These are phyloP conservation scores for Rhododendron vialii DNA, from an alignment of 148 eudicot species.

Conservation along the genomic window DNA sequence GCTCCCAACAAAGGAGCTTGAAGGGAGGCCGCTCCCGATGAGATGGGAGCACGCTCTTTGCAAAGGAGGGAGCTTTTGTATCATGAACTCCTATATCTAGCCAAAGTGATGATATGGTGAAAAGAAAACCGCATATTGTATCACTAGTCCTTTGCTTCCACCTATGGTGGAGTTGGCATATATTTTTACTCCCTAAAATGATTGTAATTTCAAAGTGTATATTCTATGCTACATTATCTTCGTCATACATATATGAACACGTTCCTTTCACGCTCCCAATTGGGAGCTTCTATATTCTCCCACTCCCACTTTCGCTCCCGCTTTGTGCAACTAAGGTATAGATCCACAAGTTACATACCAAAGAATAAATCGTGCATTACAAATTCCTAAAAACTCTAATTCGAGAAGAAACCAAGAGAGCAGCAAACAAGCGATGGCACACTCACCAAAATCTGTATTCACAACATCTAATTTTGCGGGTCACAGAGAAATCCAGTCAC, in stretches of 20 bases:
- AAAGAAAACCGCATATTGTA: neutral
- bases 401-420: neutral
- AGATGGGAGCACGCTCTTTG: neutral
- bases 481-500: neutral
- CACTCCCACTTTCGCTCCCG: neutral
- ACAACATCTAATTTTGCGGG: neutral
- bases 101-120: neutral
- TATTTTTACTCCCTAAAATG: neutral
- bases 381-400: neutral
- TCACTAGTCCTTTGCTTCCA: neutral
- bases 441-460: neutral
- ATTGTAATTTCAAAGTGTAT: neutral
- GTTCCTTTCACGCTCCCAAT: neutral
- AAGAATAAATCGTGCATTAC: neutral
- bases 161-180: neutral
- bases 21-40: neutral
- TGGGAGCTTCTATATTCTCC: neutral
- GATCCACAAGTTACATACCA: neutral
- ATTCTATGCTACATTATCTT: neutral
- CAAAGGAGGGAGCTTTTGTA: neutral
- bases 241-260: neutral
- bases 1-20: neutral
- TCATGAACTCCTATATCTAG: neutral
- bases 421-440: neutral
- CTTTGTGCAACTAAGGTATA: neutral